Conservation (phyloP, 1,284 basidiomycete species). For the Fistulinella cinereoalba region DNA sequence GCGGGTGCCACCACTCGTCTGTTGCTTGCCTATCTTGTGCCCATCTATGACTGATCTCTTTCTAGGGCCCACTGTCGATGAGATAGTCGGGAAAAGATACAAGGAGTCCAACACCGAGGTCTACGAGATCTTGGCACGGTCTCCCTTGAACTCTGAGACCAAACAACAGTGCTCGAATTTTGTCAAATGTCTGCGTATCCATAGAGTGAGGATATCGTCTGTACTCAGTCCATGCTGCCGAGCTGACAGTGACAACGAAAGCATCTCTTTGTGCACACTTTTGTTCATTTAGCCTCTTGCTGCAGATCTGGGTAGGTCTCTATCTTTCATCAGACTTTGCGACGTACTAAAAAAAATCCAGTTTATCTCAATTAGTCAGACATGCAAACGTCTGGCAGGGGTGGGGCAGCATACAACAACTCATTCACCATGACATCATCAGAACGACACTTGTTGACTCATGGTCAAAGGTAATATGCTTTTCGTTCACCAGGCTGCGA, state of each 20-base stretch:
- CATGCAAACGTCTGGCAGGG: conserved; percentile 10
- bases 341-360: not conserved
- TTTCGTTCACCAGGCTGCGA: not conserved
- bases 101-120: conserved; percentile 2
- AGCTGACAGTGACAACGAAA: conserved; percentile 14
- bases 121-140: conserved; percentile 3
- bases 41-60: conserved; percentile 5
- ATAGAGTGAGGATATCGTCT: conserved; percentile 18
- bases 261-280: conserved; percentile 28
- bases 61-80: conserved; percentile 13
- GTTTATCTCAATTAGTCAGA: conserved; percentile 7
- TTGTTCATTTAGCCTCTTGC: conserved; percentile 22
- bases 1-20: too few species aligned
- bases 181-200: conserved; percentile 15
- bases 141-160: not conserved
- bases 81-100: not conserved
- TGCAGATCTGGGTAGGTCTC: conserved; percentile 4
- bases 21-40: not conserved
- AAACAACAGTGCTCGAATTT: conserved; percentile 7
- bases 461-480: conserved; percentile 11
- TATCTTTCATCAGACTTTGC: not conserved
- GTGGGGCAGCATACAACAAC: conserved; percentile 21
- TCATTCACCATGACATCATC: conserved; percentile 15
- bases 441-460: conserved; percentile 11
- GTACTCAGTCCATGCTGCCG: not conserved